Conservation (phyloP, 352 stramenopile genomes). For the Globisporangium orthogonon region DNA sequence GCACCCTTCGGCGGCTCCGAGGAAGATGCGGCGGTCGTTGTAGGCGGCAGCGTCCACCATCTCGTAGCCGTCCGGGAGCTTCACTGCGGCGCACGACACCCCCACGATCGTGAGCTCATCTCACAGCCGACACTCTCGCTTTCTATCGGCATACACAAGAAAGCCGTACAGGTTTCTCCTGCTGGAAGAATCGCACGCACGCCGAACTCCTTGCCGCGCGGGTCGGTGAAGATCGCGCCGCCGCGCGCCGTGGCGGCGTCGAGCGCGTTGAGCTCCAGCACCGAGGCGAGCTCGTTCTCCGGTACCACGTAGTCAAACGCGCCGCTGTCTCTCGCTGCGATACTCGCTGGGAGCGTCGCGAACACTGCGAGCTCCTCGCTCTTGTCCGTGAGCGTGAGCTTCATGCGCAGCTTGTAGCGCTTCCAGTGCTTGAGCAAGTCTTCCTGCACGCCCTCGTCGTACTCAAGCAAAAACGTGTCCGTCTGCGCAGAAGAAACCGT, state of each 20-base stretch:
- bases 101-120: background rate
- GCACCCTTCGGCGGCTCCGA: constrained; percentile 74
- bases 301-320: constrained; percentile 12
- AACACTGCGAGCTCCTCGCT: constrained; percentile 43
- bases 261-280: constrained; percentile 32
- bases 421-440: constrained; percentile 81
- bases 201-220: constrained; percentile 58
- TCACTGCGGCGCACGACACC: constrained; percentile 28
- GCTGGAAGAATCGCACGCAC: constrained; percentile 47
- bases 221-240: constrained; percentile 49
- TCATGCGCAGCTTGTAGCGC: constrained; percentile 86
- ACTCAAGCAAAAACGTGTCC: constrained; percentile 70
- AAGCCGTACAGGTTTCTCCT: constrained; percentile 18
- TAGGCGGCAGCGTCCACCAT: constrained; percentile 39
- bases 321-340: constrained; percentile 15
- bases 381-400: constrained; percentile 65
- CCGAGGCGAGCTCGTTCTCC: constrained; percentile 16
- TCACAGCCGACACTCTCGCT: background rate
- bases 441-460: constrained; percentile 48
- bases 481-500: constrained; percentile 11
- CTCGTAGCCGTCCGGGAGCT: constrained; percentile 34
- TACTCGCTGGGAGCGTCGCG: constrained; percentile 37
- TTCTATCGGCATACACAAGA: background rate
- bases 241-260: constrained; percentile 14
- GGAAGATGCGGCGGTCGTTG: constrained; percentile 52